Conservation (phyloP, 179 eudicot species). For the Patellifolia procumbens region DNA sequence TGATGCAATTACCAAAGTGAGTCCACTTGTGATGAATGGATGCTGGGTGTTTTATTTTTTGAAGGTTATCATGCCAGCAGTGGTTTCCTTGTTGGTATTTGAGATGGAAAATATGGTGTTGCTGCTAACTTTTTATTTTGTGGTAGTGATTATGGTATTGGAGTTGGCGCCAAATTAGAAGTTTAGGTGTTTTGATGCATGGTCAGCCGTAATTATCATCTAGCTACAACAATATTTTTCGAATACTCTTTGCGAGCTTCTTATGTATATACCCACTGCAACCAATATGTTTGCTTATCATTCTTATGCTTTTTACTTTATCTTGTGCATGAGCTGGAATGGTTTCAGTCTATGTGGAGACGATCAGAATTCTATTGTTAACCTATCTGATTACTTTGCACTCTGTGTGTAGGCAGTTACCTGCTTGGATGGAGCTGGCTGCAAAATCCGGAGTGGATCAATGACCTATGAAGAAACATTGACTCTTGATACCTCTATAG, state of each 20-base stretch:
- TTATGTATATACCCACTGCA: not conserved
- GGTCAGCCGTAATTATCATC: not conserved
- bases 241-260: not conserved
- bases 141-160: not conserved
- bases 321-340: conserved; percentile 5
- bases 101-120: not conserved
- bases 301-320: not conserved
- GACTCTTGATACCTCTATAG: conserved; percentile 82
- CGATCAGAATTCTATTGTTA: conserved; percentile 5
- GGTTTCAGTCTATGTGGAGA: not conserved
- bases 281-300: not conserved
- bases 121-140: not conserved
- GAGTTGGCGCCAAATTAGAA: not conserved
- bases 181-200: not conserved
- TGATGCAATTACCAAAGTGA: not conserved
- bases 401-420: conserved; percentile 85
- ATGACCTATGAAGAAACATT: conserved; percentile 58
- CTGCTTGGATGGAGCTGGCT: conserved; percentile 92
- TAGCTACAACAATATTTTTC: not conserved
- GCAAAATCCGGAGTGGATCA: conserved; percentile 72
- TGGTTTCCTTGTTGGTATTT: not conserved
- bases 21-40: not conserved
- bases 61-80: not conserved
- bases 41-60: not conserved
- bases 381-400: conserved; percentile 29